Percentiles rank a stretch among this genome's conserved stretches.
These are phyloP conservation scores for Penicillium aurantiogriseum DNA, from an alignment of 2,329 filamentous ascomycete genomes.

Conservation along the genomic window DNA sequence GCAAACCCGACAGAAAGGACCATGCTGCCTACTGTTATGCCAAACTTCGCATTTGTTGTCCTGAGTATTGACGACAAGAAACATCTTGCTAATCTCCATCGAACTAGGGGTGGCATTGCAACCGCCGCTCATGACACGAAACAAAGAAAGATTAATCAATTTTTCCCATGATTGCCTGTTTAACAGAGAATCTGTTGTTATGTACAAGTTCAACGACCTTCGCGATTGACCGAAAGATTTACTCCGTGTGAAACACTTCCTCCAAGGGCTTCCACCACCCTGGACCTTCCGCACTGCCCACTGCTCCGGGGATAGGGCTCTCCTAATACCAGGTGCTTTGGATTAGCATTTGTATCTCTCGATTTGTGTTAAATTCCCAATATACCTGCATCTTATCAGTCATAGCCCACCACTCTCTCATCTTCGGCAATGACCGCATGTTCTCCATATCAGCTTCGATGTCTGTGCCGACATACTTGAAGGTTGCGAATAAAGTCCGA, in stretches of 20 bases:
- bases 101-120: conserved; percentile 78
- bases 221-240: neutral
- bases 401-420: conserved; percentile 78
- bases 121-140: conserved; percentile 71
- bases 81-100: conserved; percentile 72
- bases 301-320: conserved; percentile 32
- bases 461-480: conserved; percentile 75
- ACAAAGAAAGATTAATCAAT: conserved; percentile 73
- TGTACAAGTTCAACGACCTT: neutral
- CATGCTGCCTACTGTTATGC: neutral
- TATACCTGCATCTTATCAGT: conserved; percentile 70
- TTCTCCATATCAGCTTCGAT: conserved; percentile 72
- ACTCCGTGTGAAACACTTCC: conserved; percentile 37
- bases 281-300: conserved; percentile 35
- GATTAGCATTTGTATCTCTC: conserved; percentile 5
- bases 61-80: conserved; percentile 65
- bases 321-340: conserved; percentile 20
- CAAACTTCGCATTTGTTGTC: conserved; percentile 41
- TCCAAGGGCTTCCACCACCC: conserved; percentile 40
- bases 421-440: conserved; percentile 70
- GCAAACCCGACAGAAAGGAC: neutral
- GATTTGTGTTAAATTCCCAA: neutral
- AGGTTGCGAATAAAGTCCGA: conserved; percentile 68
- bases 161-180: conserved; percentile 53
- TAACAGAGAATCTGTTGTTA: neutral